Base-by-base conservation (phyloP, 176 grass and related monocot genomes). In the Carex myosuroides region DNA sequence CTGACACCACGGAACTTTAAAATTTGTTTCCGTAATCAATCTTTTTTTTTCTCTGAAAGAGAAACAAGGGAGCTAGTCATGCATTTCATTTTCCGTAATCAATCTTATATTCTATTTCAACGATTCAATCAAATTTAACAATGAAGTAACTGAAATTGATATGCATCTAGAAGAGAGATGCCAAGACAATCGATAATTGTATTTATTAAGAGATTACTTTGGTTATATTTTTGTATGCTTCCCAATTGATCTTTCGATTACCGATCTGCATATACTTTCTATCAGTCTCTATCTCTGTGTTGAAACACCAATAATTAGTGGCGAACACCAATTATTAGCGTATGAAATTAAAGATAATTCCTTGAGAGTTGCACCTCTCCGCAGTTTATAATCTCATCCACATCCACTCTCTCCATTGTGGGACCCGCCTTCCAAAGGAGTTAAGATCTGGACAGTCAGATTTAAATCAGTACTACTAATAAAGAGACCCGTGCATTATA, bases 291-390 rank as follows among this genome's bases (percentile, higher is more conserved):
- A 39, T 61, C 56, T 84, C 72, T 72, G 53, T 57, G 64, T 84
- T 76, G 53, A 85, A 85, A 69, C 52, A 76, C 65, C 68, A 85
- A 76, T 85, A 62, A 85, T 84, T 85, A 85, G 83, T 84, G 57
- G 79, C 79, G 21, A 81, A 81, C 79, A 81, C 79, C 54, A 81
- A 80, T 80, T 62, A 80, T 64, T 60, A 57, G 53, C n/a, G 77
- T 56, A n/a, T 41, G 44, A 74, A 74, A 74, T 74, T 11, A 74
- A 37, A 69, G 65, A 8, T 16, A 37, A 70, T 70, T 42, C 16
- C 42, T 61, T 61, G 59, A 61, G n/a, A 61, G 59, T 61, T 61
- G 59, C 59, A 22, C 33, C 67, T 70, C 67, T 52, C 42, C 13
- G 41, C 70, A 50, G 24, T 46, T 3, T 8, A 52, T n/a, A 12